Base-by-base conservation (phyloP, 306 rosid species). In the Cicer bijugum region DNA sequence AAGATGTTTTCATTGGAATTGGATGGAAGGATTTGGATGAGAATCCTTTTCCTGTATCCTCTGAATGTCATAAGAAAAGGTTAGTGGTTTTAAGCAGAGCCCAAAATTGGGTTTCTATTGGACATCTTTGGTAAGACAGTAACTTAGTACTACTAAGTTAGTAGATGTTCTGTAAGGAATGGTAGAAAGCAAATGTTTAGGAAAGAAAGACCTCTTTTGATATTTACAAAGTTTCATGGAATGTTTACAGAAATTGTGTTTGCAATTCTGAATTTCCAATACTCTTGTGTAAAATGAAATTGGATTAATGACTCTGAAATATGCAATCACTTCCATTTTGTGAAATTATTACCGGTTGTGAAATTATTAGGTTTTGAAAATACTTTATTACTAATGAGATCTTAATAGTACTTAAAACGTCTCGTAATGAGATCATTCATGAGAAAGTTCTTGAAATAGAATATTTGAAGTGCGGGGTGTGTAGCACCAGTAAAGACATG, bases 181-280 rank as follows among this genome's bases (percentile, higher is more conserved):
- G 20, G 28, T 58, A 58, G 35, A 67, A 43, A 71, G 52, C 69
- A 68, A 33, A 57, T 77, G 61, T 23, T 50, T 46, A 40, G 2
- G 44, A 66, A 28, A 6, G 12, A 16, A 39, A 11, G 9, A 17
- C 60, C 6, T 9, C 39, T 57, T 57, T 40, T 47, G 46, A 37
- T 12, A 72, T 28, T 7, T 50, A 66, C 50, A 14, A 50, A 67
- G 55, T 35, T 35, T 58, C 23, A 14, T n/a, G 16, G 9, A n/a
- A 69, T 62, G 69, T 72, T 52, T 50, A 43, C 42, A 2, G 12
- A 68, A 58, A 48, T 42, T 11, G 17, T 47, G n/a, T 63, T n/a
- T 20, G 8, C 23, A 60, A 52, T 59, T 58, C 12, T 20, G 43
- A 59, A 8, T 60, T 65, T 67, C 15, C 58, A 51, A 44, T 73